These are phyloP conservation scores for Oehlia diaphana DNA, from an alignment of 192 early-diverging fungal species.

Conservation along the genomic window DNA sequence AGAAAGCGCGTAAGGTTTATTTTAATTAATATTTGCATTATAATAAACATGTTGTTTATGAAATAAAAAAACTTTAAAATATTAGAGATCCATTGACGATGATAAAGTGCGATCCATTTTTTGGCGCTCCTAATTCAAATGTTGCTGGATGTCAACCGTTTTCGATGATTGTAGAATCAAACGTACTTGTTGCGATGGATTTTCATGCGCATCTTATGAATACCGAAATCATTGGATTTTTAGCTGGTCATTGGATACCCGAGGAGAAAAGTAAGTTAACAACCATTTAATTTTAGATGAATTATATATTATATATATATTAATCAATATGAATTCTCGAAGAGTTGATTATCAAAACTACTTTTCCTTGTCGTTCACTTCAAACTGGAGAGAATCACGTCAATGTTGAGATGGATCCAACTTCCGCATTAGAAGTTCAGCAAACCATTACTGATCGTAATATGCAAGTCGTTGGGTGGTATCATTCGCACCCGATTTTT, in stretches of 20 bases:
- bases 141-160: constrained; percentile 79
- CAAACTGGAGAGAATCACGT: constrained; percentile 68
- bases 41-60: not conserved
- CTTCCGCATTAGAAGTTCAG: constrained; percentile 71
- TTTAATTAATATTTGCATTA: constrained; percentile 3
- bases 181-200: constrained; percentile 84
- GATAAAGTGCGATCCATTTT: constrained; percentile 81
- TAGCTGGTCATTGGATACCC: constrained; percentile 77
- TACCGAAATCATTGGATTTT: constrained; percentile 85
- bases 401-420: constrained; percentile 91
- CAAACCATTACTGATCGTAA: constrained; percentile 69
- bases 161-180: constrained; percentile 67
- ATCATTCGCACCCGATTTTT: constrained; percentile 92
- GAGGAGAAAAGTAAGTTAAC: constrained; percentile 36
- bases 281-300: not conserved
- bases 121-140: constrained; percentile 64
- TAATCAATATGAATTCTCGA: not conserved
- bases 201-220: constrained; percentile 90
- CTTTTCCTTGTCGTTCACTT: constrained; percentile 76
- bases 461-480: constrained; percentile 89
- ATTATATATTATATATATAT: not conserved
- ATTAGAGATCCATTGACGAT: constrained; percentile 72
- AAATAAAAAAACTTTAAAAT: not conserved
- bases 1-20: constrained; percentile 44
- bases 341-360: constrained; percentile 63